Base-by-base conservation (phyloP, 2,329 filamentous ascomycete genomes). In the Cadophora luteo-olivacea region DNA sequence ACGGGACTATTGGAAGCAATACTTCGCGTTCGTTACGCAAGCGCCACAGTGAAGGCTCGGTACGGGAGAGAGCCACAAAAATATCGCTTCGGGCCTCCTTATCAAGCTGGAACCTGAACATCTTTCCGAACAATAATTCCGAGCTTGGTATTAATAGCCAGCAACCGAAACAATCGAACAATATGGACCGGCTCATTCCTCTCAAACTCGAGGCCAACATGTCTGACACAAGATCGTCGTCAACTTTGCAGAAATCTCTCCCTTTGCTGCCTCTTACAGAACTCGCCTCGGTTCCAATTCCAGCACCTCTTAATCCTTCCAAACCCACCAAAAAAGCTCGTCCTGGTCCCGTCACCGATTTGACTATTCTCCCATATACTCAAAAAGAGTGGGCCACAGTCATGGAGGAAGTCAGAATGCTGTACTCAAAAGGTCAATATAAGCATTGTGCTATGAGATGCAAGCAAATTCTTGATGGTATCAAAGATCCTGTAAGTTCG, bases 371-470 rank as follows among this genome's bases (percentile, higher is more conserved):
- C 6, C 76, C 75, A 19, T 73, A 73, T 54, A 75, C 74, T 24
- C 33, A 68, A 58, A 65, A 68, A 22, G 77, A 77, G 66, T 77
- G 74, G 75, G 71, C 64, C 25, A 68, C 64, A 65, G 72, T 74
- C 54, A 75, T 78, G 73, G 73, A 76, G 29, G 74, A 77, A 71
- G 69, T 77, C 22, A 77, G 75, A 65, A 52, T 55, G 19, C 55
- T 78, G n/a, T 78, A 76, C 66, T 19, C 68, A 7, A 72, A 70
- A 33, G 69, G 72, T 45, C 69, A 77, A 33, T 77, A 78, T 52
- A 77, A 75, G 70, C 70, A 77, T 25, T 78, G 77, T 49, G 69
- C 73, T 19, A 62, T 72, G 22, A 72, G 74, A 22, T 77, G 75
- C 48, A 77, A 73, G 48, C 69, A 76, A 52, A 62, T 77, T 36